A percentile compares a stretch with the other conserved stretches of the same genome.
phyloP scores from a whole-genome alignment of 768 basidiomycete species.

The Boletus subcaerulescens region DNA sequence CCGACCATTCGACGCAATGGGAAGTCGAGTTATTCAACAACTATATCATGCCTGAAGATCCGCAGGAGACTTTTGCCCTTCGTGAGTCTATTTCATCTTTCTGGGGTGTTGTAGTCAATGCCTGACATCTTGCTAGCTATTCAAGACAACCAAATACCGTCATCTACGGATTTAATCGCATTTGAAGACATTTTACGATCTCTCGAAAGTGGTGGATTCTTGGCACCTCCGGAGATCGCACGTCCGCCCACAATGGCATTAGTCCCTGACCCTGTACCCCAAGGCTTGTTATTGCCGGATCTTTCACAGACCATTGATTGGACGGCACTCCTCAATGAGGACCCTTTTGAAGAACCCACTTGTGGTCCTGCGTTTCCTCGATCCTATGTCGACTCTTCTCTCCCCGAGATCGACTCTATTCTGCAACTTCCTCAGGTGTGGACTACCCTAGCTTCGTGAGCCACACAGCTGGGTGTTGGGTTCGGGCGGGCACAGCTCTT shows the following conservation, averaged over 20 bases:
- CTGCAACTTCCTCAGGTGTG: conserved; percentile 8
- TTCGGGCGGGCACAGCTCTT: neutral
- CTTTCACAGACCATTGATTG: conserved; percentile 10
- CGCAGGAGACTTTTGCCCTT: neutral
- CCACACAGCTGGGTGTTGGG: neutral
- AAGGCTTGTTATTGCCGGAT: neutral
- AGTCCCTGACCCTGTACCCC: neutral
- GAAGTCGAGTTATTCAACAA: conserved; percentile 35
- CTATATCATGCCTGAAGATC: conserved; percentile 15
- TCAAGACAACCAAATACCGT: neutral
- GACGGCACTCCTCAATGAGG: conserved; percentile 6
- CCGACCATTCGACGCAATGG: conserved; percentile 25
- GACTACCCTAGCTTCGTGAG: neutral
- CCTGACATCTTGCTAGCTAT: neutral
- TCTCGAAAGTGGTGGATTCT: neutral
- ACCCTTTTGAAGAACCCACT: neutral
- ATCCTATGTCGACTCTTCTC: neutral
- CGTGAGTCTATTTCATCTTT: neutral
- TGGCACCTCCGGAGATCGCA: neutral
- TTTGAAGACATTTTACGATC: conserved; percentile 9
- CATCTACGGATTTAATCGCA: neutral
- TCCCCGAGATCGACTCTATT: conserved; percentile 8
- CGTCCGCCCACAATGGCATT: neutral
- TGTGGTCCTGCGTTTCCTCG: neutral
- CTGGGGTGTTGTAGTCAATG: neutral